Evolutionary conservation across 805 yeast genomes (phyloP).

Genomic region (Metschnikowia koreensis): DNA sequence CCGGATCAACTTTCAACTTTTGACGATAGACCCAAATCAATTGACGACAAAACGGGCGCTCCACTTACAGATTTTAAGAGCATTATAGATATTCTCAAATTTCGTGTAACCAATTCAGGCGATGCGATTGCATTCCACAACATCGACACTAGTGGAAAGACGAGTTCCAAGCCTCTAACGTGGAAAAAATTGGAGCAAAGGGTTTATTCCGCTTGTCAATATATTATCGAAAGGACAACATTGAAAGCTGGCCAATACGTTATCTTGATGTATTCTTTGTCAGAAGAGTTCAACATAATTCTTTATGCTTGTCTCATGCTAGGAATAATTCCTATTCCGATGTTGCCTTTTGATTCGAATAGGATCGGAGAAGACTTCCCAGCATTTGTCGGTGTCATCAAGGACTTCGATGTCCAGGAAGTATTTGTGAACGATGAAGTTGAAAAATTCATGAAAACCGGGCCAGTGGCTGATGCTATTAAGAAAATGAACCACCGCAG

Average conservation of each 20-base stretch:
- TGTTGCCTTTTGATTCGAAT: constrained; percentile 65
- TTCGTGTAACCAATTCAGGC: constrained; percentile 70
- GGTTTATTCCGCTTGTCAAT: constrained; percentile 70
- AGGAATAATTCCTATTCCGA: constrained; percentile 75
- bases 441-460: constrained; percentile 65
- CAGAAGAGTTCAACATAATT: constrained; percentile 83
- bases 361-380: constrained; percentile 72
- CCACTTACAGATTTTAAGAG: constrained; percentile 70
- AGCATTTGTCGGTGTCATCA: constrained; percentile 61
- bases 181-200: constrained; percentile 84
- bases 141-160: constrained; percentile 35
- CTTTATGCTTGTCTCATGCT: constrained; percentile 82
- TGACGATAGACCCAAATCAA: constrained; percentile 69
- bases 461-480: constrained; percentile 58
- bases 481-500: constrained; percentile 44
- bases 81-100: constrained; percentile 71
- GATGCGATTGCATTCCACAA: constrained; percentile 75
- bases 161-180: constrained; percentile 38
- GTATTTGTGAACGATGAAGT: constrained; percentile 77
- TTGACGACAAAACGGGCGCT: constrained; percentile 76
- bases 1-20: constrained; percentile 80
- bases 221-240: constrained; percentile 64
- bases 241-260: constrained; percentile 70
- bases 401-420: constrained; percentile 67
- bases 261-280: constrained; percentile 77